Percentiles rank a stretch among this genome's conserved stretches.
phyloP scores from a whole-genome alignment of 441 rosid genomes.

The Viola pubescens region DNA sequence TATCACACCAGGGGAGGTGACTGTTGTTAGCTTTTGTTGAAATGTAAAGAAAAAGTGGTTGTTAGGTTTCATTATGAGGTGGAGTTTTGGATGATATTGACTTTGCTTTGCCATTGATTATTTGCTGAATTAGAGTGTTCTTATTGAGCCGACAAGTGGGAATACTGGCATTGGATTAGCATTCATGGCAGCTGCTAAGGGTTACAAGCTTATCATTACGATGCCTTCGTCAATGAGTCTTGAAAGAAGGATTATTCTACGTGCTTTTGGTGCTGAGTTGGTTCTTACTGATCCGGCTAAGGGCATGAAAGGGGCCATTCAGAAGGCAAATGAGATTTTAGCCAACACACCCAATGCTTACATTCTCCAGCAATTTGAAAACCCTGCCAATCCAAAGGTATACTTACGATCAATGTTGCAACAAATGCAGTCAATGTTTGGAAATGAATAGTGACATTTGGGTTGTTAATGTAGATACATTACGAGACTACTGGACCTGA shows the following conservation, averaged over 20 bases:
- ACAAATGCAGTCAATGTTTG: not conserved
- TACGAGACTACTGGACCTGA: slow-evolving; percentile 90
- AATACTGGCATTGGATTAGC: slow-evolving; percentile 87
- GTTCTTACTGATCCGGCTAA: slow-evolving; percentile 80
- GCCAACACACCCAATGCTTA: slow-evolving; percentile 69
- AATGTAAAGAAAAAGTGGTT: not conserved
- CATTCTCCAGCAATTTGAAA: slow-evolving; percentile 84
- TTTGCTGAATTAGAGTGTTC: slow-evolving; percentile 42
- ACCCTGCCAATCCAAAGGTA: slow-evolving; percentile 84
- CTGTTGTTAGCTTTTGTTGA: slow-evolving; percentile 1
- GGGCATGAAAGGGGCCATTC: slow-evolving; percentile 88
- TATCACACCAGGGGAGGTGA: slow-evolving; percentile 65
- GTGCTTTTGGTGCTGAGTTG: slow-evolving; percentile 81
- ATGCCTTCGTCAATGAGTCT: slow-evolving; percentile 94
- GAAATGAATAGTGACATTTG: not conserved
- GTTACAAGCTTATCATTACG: slow-evolving; percentile 68
- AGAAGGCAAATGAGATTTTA: slow-evolving; percentile 74
- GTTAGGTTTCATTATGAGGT: not conserved
- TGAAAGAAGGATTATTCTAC: slow-evolving; percentile 81
- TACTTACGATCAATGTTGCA: not conserved
- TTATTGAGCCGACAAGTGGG: slow-evolving; percentile 88
- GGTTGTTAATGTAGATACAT: slow-evolving; percentile 27
- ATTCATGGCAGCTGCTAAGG: slow-evolving; percentile 81
- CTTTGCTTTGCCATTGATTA: not conserved
- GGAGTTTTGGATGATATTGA: not conserved